Percentiles rank a stretch among this genome's conserved stretches.
These are phyloP conservation scores for Potentilla sterilis DNA, from an alignment of 306 rosid genomes.

Conservation along the genomic window DNA sequence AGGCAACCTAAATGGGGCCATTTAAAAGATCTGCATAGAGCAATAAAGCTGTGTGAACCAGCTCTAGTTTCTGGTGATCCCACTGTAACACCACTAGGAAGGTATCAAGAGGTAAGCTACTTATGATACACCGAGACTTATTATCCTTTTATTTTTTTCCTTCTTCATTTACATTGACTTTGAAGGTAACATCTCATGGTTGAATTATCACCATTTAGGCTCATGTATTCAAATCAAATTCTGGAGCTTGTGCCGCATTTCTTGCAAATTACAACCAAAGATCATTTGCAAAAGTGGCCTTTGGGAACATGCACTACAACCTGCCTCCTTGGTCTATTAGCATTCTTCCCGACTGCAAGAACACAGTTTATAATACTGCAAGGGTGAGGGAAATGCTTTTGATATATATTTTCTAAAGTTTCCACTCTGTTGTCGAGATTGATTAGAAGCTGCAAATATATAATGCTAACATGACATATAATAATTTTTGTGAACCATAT, in stretches of 20 bases:
- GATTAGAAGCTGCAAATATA: background rate
- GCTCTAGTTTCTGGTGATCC: slow-evolving; percentile 86
- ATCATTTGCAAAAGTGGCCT: slow-evolving; percentile 67
- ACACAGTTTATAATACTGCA: slow-evolving; percentile 92
- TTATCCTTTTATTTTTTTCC: background rate
- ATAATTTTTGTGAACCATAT: background rate
- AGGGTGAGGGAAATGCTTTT: slow-evolving; percentile 64
- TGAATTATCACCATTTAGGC: slow-evolving; percentile 48
- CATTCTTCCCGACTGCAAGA: slow-evolving; percentile 94
- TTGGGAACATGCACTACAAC: slow-evolving; percentile 80
- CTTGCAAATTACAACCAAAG: slow-evolving; percentile 74
- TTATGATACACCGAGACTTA: slow-evolving; percentile 16
- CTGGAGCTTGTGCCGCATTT: slow-evolving; percentile 95
- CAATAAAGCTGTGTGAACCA: slow-evolving; percentile 87
- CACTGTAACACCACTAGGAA: slow-evolving; percentile 59
- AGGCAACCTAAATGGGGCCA: slow-evolving; percentile 99
- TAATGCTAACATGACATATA: background rate
- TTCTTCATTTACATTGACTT: slow-evolving; percentile 6
- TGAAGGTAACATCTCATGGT: slow-evolving; percentile 11
- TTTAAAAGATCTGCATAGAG: slow-evolving; percentile 89
- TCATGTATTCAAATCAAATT: slow-evolving; percentile 74
- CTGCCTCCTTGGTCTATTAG: slow-evolving; percentile 99
- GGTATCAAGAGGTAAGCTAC: slow-evolving; percentile 61
- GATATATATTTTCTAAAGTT: background rate
- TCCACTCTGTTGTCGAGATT: background rate